Percentiles rank a stretch among this genome's conserved stretches.
Evolutionary conservation across 2,329 filamentous ascomycete species (phyloP).

Genomic region (Stachybotrys chlorohalonatus): DNA sequence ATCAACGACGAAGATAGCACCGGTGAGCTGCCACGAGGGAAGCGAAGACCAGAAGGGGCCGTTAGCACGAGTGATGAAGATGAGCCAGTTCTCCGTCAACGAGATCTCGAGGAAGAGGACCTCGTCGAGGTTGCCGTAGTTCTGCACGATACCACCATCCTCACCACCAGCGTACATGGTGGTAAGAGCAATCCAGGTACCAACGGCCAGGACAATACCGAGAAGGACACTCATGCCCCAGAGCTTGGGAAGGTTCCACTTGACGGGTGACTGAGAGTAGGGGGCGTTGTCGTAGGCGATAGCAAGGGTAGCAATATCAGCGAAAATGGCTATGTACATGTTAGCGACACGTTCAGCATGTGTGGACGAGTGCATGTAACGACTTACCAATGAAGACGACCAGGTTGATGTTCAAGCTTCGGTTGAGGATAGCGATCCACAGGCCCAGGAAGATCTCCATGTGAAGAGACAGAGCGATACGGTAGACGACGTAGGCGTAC

Average conservation of each 20-base stretch:
- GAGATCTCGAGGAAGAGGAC: constrained; percentile 86
- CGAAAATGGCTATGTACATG: constrained; percentile 65
- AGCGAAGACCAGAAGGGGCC: constrained; percentile 87
- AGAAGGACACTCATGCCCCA: constrained; percentile 88
- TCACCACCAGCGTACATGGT: constrained; percentile 66
- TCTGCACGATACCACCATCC: constrained; percentile 79
- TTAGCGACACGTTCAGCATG: background rate
- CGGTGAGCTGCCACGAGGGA: constrained; percentile 75
- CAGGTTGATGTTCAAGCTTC: constrained; percentile 73
- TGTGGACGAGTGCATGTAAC: background rate
- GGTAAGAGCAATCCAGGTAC: constrained; percentile 82
- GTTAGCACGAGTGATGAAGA: constrained; percentile 91
- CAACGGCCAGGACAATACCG: constrained; percentile 69
- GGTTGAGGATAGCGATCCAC: constrained; percentile 84
- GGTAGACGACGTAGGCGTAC: constrained; percentile 94
- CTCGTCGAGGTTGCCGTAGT: constrained; percentile 72
- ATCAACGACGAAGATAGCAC: constrained; percentile 74
- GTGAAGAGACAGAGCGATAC: constrained; percentile 85
- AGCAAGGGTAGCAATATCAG: constrained; percentile 82
- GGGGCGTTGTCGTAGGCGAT: constrained; percentile 92
- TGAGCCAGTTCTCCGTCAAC: constrained; percentile 90
- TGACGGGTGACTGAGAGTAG: constrained; percentile 76
- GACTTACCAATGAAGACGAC: constrained; percentile 60
- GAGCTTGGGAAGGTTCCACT: constrained; percentile 91
- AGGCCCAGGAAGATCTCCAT: constrained; percentile 86